Evolutionary conservation across 352 stramenopile genomes (phyloP), one percentile per base, ranked within the genome.

Genomic region (Phytophthora sp.): DNA sequence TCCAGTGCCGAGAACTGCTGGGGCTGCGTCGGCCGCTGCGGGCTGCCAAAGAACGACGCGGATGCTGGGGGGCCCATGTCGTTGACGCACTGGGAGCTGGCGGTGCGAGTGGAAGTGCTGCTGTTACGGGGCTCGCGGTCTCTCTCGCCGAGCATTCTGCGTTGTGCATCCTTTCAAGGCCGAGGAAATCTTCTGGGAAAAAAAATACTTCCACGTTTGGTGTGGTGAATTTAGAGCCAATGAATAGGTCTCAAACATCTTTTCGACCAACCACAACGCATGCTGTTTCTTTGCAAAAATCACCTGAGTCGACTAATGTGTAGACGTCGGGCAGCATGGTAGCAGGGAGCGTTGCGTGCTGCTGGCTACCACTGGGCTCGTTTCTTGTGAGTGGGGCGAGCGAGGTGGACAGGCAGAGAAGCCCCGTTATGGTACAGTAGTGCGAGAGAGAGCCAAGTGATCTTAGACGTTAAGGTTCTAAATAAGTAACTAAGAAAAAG

Each of bases 131-230:
- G 20, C 18, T 53, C 29, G 46, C 49, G 36, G 30, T 71, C 53
- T 59, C 62, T 63, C 31, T 62, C 52, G 7, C 52, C 26, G 41
- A 64, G 69, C 69, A 76, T 76, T 76, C 69, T 76, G 63, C 47
- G 41, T 69, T 71, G 21, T 76, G 74, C 67, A 79, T 82, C 74
- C 63, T 69, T 82, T 77, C 71, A 71, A 46, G 57, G 58, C 52
- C 53, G 31, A 71, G 27, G 60, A 73, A 74, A 74, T 66, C 66
- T 69, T 70, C 49, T 55, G 54, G 21, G 35, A 58, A 58, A 58
- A 62, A 49, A 56, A 72, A 69, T 66, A 53, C 66, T 74, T 74
- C 66, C 66, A 71, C 21, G 50, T 38, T 49, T 49, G 20, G 44
- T 16, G 2, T n/a, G 27, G 6, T 29, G 21, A 42, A 13, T 35